Evolutionary conservation across 1,284 basidiomycete species (phyloP).

Genomic region (Amylostereum chailletii): DNA sequence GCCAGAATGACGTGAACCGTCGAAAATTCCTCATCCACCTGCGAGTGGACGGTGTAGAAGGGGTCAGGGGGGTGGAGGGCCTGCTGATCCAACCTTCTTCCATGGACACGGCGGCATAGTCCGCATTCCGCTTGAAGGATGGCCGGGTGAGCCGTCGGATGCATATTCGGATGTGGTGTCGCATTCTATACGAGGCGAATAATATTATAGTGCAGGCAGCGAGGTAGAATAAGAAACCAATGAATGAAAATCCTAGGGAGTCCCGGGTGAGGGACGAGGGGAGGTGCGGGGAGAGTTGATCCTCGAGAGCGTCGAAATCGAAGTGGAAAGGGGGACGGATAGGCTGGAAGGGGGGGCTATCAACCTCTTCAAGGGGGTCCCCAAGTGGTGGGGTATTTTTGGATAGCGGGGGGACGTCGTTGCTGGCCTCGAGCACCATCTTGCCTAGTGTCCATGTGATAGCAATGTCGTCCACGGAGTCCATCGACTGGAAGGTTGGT

Average conservation of each 20-base stretch:
- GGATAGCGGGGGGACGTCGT: conserved; percentile 54
- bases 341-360: conserved; percentile 46
- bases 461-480: conserved; percentile 85
- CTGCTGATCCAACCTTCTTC: conserved; percentile 42
- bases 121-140: conserved; percentile 24
- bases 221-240: conserved; percentile 48
- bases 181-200: conserved; percentile 43
- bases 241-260: conserved; percentile 62
- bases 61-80: background rate
- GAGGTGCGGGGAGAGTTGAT: conserved; percentile 52
- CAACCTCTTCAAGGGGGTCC: conserved; percentile 60
- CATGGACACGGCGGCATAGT: conserved; percentile 36
- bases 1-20: background rate
- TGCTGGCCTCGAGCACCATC: conserved; percentile 95
- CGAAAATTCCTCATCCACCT: background rate
- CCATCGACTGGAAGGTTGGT: conserved; percentile 85
- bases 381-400: conserved; percentile 44
- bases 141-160: conserved; percentile 39
- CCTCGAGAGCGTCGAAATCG: conserved; percentile 50
- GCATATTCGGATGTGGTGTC: conserved; percentile 39
- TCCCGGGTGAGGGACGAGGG: conserved; percentile 48
- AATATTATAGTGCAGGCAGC: conserved; percentile 31
- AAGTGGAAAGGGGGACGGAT: conserved; percentile 51
- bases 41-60: background rate
- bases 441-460: conserved; percentile 98